Percentiles rank a stretch among this genome's conserved stretches.
These are phyloP conservation scores for Laguncularia racemosa DNA, from an alignment of 345 rosid species.

Conservation along the genomic window DNA sequence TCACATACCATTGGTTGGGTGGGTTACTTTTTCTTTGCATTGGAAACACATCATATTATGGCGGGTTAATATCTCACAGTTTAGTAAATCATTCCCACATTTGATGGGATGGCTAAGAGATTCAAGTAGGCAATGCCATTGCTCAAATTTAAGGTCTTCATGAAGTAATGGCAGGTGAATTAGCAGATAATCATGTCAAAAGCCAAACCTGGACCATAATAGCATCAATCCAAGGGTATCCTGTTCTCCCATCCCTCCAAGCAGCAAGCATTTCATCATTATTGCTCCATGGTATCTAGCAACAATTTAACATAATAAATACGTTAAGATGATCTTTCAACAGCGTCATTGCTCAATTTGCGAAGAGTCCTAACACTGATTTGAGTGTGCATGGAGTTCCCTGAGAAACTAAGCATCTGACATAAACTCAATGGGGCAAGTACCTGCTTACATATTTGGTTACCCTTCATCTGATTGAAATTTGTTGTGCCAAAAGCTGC, in stretches of 20 bases:
- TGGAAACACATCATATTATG: too few species aligned
- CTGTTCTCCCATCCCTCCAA: conserved; percentile 92
- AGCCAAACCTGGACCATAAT: conserved; percentile 85
- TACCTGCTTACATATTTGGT: conserved; percentile 90
- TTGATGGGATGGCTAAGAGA: too few species aligned
- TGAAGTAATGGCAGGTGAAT: neutral
- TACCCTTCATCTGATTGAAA: conserved; percentile 80
- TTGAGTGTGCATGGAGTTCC: neutral
- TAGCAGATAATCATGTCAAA: conserved; percentile 9
- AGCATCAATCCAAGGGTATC: conserved; percentile 99
- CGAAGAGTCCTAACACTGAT: neutral
- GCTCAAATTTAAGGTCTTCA: neutral
- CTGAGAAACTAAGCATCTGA: neutral
- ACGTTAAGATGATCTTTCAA: neutral
- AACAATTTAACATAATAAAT: neutral
- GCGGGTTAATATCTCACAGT: too few species aligned
- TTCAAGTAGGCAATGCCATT: neutral
- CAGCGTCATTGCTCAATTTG: too few species aligned
- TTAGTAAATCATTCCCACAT: too few species aligned
- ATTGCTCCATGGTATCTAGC: conserved; percentile 85
- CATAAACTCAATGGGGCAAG: neutral
- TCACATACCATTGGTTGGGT: too few species aligned
- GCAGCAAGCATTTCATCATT: conserved; percentile 62
- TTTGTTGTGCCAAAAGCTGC: conserved; percentile 82
- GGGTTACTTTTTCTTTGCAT: too few species aligned